Conservation (phyloP, 2,329 filamentous ascomycete species). For the Aspergillus ruber region DNA sequence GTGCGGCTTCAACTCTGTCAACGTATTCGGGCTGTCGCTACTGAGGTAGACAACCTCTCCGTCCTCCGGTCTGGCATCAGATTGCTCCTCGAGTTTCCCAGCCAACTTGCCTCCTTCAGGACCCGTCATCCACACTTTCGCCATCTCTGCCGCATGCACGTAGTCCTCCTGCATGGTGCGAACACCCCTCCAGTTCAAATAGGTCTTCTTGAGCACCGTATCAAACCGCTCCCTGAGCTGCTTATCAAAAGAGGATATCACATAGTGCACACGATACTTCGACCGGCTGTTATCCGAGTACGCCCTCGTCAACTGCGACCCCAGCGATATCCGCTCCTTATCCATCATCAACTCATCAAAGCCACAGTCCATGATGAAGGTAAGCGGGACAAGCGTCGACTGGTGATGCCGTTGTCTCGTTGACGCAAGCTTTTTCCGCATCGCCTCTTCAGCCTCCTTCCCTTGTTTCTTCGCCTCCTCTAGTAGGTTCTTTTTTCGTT, state of each 20-base stretch:
- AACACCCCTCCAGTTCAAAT: conserved; percentile 74
- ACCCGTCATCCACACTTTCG: conserved; percentile 61
- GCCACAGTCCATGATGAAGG: conserved; percentile 81
- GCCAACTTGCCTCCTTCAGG: conserved; percentile 51
- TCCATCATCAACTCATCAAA: conserved; percentile 88
- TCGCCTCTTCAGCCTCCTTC: conserved; percentile 17
- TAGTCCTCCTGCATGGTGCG: conserved; percentile 70
- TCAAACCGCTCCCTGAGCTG: conserved; percentile 76
- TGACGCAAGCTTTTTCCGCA: conserved; percentile 20
- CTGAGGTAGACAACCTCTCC: conserved; percentile 78
- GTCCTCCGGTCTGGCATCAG: conserved; percentile 29
- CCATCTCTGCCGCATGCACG: conserved; percentile 57
- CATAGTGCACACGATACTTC: conserved; percentile 63
- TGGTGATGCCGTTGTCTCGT: conserved; percentile 21
- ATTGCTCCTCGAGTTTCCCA: conserved; percentile 49
- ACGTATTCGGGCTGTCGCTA: conserved; percentile 80
- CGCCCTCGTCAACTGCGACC: conserved; percentile 73
- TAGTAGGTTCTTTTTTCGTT: conserved; percentile 39
- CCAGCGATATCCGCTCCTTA: conserved; percentile 75
- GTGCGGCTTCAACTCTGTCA: conserved; percentile 77
- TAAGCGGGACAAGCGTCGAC: conserved; percentile 61
- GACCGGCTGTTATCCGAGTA: conserved; percentile 82
- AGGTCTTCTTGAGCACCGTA: conserved; percentile 61
- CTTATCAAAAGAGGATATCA: conserved; percentile 68
- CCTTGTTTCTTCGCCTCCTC: conserved; percentile 28